Conservation (phyloP, 306 rosid genomes). For the Begonia loranthoides region DNA sequence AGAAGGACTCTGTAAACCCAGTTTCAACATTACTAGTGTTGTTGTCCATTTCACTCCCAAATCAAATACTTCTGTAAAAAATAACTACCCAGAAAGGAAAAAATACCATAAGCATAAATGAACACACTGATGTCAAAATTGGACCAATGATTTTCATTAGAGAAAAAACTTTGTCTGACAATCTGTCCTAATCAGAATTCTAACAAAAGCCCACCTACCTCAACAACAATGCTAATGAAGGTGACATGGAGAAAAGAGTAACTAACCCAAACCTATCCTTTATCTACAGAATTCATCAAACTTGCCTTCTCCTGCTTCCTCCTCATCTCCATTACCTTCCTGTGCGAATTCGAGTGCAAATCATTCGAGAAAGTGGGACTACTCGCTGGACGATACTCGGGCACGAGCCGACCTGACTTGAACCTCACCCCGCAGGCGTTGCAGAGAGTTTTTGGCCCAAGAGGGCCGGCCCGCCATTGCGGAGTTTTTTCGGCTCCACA, state of each 20-base stretch:
- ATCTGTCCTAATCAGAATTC: no score
- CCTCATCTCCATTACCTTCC: constrained; percentile 65
- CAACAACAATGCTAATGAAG: no score
- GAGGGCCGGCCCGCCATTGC: constrained; percentile 71
- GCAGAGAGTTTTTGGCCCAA: constrained; percentile 56
- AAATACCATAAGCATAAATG: no score
- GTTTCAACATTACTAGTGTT: no score
- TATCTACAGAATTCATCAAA: constrained; percentile 28
- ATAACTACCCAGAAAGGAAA: no score
- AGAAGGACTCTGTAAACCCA: constrained; percentile 34
- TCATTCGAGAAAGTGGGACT: constrained; percentile 45
- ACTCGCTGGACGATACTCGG: constrained; percentile 66
- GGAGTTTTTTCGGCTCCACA: constrained; percentile 63
- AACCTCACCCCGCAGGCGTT: constrained; percentile 72
- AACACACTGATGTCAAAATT: no score
- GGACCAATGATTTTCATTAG: no score
- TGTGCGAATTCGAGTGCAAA: constrained; percentile 65
- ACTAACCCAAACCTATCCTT: constrained; percentile 15
- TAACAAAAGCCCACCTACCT: no score
- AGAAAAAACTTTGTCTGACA: no score
- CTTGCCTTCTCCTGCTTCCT: constrained; percentile 27
- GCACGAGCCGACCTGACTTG: constrained; percentile 57
- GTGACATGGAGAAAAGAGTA: no score
- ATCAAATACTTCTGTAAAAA: no score
- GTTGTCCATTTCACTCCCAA: no score